phyloP scores from a whole-genome alignment of 495 filamentous ascomycete genomes.

The Daldinia caldariorum region DNA sequence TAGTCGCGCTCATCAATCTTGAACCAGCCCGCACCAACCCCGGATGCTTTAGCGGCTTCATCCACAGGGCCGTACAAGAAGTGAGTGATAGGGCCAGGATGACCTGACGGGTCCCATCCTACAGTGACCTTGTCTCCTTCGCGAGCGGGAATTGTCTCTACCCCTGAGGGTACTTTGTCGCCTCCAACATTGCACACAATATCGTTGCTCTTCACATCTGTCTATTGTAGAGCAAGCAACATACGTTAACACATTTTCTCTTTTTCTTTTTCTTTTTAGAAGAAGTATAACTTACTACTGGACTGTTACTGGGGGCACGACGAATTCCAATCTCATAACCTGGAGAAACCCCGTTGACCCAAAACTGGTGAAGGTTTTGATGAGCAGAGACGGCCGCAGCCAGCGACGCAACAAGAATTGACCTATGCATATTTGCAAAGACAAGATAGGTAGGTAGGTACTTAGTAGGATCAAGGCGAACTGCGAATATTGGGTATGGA shows the following conservation, averaged over 20 bases:
- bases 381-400: constrained; percentile 46
- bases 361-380: constrained; percentile 54
- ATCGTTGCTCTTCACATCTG: constrained; percentile 45
- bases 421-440: constrained; percentile 27
- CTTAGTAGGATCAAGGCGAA: background rate
- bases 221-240: constrained; percentile 22
- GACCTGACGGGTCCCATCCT: constrained; percentile 48
- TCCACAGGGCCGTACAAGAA: constrained; percentile 50
- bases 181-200: constrained; percentile 52
- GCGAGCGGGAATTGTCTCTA: constrained; percentile 43
- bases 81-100: constrained; percentile 53
- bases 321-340: constrained; percentile 52
- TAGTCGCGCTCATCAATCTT: constrained; percentile 49
- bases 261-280: background rate
- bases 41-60: constrained; percentile 45
- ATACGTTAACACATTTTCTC: background rate
- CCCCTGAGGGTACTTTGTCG: constrained; percentile 45
- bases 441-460: background rate
- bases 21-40: constrained; percentile 44
- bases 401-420: constrained; percentile 27
- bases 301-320: constrained; percentile 51
- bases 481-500: background rate
- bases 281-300: constrained; percentile 32
- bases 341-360: constrained; percentile 51
- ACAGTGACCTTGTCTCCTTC: constrained; percentile 51